These are phyloP conservation scores for Fusarium luffae DNA, from an alignment of 2,329 filamentous ascomycete species.

Conservation along the genomic window DNA sequence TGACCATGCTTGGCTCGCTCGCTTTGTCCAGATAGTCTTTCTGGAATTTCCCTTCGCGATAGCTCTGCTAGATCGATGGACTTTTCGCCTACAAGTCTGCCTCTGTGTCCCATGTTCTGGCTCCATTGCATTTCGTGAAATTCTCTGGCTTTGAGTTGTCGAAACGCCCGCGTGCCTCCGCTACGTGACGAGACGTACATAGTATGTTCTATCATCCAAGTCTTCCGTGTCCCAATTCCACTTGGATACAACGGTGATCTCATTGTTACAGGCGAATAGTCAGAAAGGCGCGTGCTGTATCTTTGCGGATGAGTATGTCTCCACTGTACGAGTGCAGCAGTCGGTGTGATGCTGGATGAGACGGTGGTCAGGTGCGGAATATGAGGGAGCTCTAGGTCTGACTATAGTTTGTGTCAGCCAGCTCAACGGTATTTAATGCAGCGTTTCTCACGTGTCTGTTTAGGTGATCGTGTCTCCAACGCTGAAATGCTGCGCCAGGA, in stretches of 20 bases:
- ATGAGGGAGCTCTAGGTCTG: conserved; percentile 58
- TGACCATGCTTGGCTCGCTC: neutral
- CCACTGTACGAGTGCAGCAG: conserved; percentile 52
- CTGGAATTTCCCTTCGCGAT: neutral
- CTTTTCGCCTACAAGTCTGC: conserved; percentile 51
- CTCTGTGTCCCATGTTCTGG: conserved; percentile 41
- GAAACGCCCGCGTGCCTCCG: conserved; percentile 52
- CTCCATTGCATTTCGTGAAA: conserved; percentile 58
- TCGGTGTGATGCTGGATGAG: conserved; percentile 55
- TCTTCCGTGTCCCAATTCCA: conserved; percentile 52
- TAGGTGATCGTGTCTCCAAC: conserved; percentile 59
- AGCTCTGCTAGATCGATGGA: conserved; percentile 34
- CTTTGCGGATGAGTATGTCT: conserved; percentile 51
- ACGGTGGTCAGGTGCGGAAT: conserved; percentile 61
- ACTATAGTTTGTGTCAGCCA: conserved; percentile 43
- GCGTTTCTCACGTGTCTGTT: conserved; percentile 53
- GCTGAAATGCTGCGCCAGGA: conserved; percentile 58
- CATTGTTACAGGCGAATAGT: conserved; percentile 45
- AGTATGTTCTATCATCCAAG: conserved; percentile 58
- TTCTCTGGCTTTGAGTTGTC: conserved; percentile 52
- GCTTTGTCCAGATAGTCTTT: neutral
- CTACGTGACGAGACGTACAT: conserved; percentile 55
- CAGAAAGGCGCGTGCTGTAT: conserved; percentile 55
- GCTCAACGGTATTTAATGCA: neutral
- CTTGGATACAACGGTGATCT: conserved; percentile 29